A percentile compares a stretch with the other conserved stretches of the same genome.
phyloP scores from a whole-genome alignment of 768 basidiomycete genomes.

The Collybia sp. region DNA sequence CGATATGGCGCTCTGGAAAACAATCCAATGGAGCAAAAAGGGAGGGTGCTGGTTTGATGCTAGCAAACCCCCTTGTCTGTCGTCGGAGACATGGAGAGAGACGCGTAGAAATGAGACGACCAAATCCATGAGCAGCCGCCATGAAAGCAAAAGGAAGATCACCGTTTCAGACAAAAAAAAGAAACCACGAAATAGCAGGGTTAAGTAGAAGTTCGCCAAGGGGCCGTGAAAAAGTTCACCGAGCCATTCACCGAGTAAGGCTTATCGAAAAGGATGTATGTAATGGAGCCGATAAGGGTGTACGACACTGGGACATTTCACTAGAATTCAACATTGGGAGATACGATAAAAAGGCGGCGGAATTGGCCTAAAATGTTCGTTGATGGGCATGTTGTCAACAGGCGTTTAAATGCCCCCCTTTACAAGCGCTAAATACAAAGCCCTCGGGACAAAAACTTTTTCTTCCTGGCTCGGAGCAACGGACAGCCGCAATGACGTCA shows the following conservation, averaged over 20 bases:
- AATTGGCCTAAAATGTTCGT: too few relatives aligned
- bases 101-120: background rate
- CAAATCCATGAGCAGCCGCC: background rate
- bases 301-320: too few relatives aligned
- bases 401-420: too few relatives aligned
- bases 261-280: background rate
- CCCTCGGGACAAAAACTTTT: conserved; percentile 36
- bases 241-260: conserved; percentile 34
- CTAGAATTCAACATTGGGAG: too few relatives aligned
- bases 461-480: conserved; percentile 34
- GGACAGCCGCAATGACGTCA: conserved; percentile 29
- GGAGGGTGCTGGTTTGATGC: conserved; percentile 52
- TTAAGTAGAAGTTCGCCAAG: conserved; percentile 5
- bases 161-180: conserved; percentile 13
- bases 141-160: conserved; percentile 22
- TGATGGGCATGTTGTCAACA: too few relatives aligned
- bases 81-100: conserved; percentile 12
- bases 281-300: background rate
- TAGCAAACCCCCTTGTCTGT: conserved; percentile 45
- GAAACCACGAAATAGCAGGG: conserved; percentile 1
- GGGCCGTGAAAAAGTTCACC: conserved; percentile 24
- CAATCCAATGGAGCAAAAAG: conserved; percentile 87
- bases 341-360: too few relatives aligned
- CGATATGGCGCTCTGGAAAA: conserved; percentile 88
- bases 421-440: background rate